A percentile compares a stretch with the other conserved stretches of the same genome.
phyloP scores from a whole-genome alignment of 169 alveolate genomes.

The Plasmodium billcollinsi region DNA sequence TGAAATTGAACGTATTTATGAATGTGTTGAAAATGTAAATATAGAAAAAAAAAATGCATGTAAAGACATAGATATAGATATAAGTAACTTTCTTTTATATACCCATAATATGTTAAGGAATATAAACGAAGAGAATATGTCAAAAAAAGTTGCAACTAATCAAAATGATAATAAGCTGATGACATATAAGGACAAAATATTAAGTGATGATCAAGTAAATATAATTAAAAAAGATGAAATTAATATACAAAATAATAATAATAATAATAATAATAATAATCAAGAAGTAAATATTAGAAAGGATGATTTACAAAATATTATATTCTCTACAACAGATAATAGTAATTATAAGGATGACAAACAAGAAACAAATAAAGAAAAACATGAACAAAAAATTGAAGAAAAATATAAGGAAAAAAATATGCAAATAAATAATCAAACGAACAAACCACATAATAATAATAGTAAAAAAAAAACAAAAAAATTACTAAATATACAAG shows the following conservation, averaged over 20 bases:
- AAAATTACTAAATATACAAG: slow-evolving; percentile 78
- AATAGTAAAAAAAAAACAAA: slow-evolving; percentile 1
- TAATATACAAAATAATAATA: neutral
- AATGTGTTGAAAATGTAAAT: slow-evolving; percentile 16
- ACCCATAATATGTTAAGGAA: neutral
- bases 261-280: neutral
- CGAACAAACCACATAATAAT: neutral
- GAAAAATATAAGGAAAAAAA: neutral
- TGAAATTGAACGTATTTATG: slow-evolving; percentile 19
- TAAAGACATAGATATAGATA: slow-evolving; percentile 11
- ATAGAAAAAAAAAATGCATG: slow-evolving; percentile 9
- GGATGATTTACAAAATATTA: neutral
- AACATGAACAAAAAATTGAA: neutral
- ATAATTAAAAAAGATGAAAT: too few relatives aligned
- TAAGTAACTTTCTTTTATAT: slow-evolving; percentile 16
- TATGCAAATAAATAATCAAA: neutral
- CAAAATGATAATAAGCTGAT: too few relatives aligned
- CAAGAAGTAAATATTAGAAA: neutral
- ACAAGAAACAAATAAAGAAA: neutral
- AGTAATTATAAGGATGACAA: too few relatives aligned
- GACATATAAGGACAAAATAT: too few relatives aligned
- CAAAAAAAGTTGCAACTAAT: neutral
- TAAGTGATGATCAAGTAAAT: too few relatives aligned
- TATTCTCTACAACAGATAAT: neutral
- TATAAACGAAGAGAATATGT: neutral